A percentile compares a stretch with the other conserved stretches of the same genome.
phyloP scores from a whole-genome alignment of 495 filamentous ascomycete genomes.

The Aspergillus sparsus region DNA sequence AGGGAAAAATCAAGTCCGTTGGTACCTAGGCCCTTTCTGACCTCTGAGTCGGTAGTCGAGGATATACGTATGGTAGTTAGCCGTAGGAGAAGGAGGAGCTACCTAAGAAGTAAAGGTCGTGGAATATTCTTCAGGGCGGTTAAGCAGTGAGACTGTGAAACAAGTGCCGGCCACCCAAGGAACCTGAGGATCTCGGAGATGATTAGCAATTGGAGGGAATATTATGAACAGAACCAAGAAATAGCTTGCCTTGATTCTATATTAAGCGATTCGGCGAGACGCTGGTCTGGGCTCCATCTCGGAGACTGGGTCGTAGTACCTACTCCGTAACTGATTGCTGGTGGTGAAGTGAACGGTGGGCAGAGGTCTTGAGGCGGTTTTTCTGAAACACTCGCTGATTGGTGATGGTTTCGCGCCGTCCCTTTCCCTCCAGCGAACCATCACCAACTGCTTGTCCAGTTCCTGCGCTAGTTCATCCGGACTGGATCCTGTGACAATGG shows the following conservation, averaged over 20 bases:
- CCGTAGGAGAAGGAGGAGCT: neutral
- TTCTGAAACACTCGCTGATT: conserved; percentile 7
- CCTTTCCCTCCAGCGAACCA: conserved; percentile 12
- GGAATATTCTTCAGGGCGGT: conserved; percentile 6
- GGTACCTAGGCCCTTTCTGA: too few species aligned
- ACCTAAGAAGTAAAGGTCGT: neutral
- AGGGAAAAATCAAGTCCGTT: neutral
- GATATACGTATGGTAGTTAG: too few species aligned
- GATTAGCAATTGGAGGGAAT: too few species aligned
- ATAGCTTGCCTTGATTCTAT: conserved; percentile 6
- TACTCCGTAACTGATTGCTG: neutral
- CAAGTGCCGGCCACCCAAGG: neutral
- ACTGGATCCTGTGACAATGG: conserved; percentile 22
- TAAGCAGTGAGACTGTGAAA: neutral
- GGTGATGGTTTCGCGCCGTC: conserved; percentile 19
- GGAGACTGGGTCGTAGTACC: neutral
- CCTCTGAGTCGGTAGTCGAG: too few species aligned
- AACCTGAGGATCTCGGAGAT: too few species aligned
- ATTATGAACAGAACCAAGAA: too few species aligned
- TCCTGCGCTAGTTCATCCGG: neutral
- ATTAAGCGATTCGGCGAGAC: conserved; percentile 20
- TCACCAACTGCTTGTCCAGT: neutral
- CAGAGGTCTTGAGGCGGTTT: conserved; percentile 6
- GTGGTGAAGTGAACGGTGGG: neutral
- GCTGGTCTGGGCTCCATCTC: conserved; percentile 3